Evolutionary conservation across 805 yeast species (phyloP).

Genomic region (Wickerhamiella azyma): DNA sequence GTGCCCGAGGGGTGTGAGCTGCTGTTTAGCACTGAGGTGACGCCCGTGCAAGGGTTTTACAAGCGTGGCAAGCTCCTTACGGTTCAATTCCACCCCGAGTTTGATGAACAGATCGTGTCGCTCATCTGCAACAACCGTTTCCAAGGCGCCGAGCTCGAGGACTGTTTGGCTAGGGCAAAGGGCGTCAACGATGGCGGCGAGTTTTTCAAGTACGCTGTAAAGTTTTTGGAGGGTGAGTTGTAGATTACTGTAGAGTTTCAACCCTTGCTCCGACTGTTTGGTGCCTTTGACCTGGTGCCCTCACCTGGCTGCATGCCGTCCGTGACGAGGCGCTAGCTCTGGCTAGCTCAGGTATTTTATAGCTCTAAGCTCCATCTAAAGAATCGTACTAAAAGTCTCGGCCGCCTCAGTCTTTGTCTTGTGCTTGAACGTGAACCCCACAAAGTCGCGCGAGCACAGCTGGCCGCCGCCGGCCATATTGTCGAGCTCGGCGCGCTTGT

Average conservation of each 20-base stretch:
- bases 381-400: constrained; percentile 15
- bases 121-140: constrained; percentile 23
- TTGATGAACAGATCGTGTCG: constrained; percentile 27
- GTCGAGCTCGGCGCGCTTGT: constrained; percentile 77
- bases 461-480: constrained; percentile 54
- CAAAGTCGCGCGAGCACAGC: constrained; percentile 53
- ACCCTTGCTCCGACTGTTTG: too few species aligned
- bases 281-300: too few species aligned
- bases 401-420: constrained; percentile 26
- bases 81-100: constrained; percentile 89
- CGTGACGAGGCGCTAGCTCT: too few species aligned
- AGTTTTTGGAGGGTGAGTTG: constrained; percentile 27
- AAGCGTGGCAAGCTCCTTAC: constrained; percentile 41
- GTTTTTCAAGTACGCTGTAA: constrained; percentile 28
- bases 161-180: constrained; percentile 22
- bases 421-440: constrained; percentile 94
- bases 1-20: constrained; percentile 28
- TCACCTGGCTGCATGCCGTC: too few species aligned
- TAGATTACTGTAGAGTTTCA: constrained; percentile 2
- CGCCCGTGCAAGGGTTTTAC: constrained; percentile 56
- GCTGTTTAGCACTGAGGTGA: constrained; percentile 42
- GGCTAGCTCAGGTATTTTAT: too few species aligned
- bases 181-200: constrained; percentile 31
- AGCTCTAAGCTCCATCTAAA: neutral
- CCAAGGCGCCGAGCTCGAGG: constrained; percentile 13